Evolutionary conservation across 345 rosid species (phyloP).

Genomic region (Pugionium dolabratum): DNA sequence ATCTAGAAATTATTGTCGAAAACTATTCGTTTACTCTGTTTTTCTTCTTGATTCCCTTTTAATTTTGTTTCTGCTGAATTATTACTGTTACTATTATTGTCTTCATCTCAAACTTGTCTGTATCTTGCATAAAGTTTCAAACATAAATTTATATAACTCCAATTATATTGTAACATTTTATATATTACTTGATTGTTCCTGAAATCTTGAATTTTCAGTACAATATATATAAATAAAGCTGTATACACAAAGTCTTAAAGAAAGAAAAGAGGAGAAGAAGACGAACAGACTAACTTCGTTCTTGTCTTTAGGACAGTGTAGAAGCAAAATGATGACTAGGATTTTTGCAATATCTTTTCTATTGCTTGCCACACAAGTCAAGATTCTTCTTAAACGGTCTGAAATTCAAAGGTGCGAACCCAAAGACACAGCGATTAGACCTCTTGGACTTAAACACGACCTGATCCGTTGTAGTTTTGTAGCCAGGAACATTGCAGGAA

Average conservation of each 20-base stretch:
- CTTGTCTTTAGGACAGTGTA: not conserved
- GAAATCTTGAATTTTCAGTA: not conserved
- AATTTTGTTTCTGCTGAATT: not conserved
- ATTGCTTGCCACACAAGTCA: conserved; percentile 54
- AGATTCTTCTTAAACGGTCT: conserved; percentile 66
- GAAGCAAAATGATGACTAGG: not conserved
- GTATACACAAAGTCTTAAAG: conserved; percentile 13
- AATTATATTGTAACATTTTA: conserved; percentile 4
- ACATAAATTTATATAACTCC: conserved; percentile 31
- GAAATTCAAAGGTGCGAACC: conserved; percentile 67
- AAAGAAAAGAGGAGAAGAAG: conserved; percentile 12
- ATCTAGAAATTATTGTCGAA: conserved; percentile 23
- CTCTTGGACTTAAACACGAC: conserved; percentile 61
- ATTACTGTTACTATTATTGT: not conserved
- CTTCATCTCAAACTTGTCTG: conserved; percentile 33
- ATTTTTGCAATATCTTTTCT: not conserved
- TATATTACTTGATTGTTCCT: not conserved
- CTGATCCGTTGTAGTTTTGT: conserved; percentile 72
- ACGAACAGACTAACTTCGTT: not conserved
- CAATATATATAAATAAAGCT: not conserved
- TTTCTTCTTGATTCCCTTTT: not conserved
- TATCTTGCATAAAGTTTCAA: conserved; percentile 34
- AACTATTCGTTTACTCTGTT: conserved; percentile 35
- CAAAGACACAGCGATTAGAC: conserved; percentile 75
- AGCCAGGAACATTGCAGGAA: conserved; percentile 82